phyloP scores from a whole-genome alignment of 1,284 basidiomycete genomes.

The Fomitiporia mediterranea region DNA sequence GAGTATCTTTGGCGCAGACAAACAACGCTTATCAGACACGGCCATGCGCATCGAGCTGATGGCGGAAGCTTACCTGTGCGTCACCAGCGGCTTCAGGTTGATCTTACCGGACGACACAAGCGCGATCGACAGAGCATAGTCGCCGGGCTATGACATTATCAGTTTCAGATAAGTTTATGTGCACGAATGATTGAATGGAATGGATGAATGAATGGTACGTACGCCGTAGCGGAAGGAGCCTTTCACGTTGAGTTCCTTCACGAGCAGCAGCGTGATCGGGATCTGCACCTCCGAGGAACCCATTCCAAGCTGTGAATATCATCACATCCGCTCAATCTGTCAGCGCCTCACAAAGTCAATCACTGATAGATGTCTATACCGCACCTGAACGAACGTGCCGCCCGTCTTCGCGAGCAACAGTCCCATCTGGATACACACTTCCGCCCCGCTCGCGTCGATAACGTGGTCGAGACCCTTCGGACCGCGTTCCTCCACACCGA shows the following conservation, averaged over 20 bases:
- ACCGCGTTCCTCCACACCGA: constrained; percentile 59
- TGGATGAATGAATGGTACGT: constrained; percentile 29
- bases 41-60: neutral
- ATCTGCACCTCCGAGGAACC: constrained; percentile 59
- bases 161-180: constrained; percentile 3
- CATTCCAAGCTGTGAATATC: constrained; percentile 61
- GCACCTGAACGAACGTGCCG: constrained; percentile 67
- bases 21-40: too few species aligned
- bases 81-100: constrained; percentile 84
- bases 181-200: too few species aligned
- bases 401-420: constrained; percentile 69
- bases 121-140: constrained; percentile 82
- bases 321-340: neutral
- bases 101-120: constrained; percentile 77
- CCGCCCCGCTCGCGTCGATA: constrained; percentile 86
- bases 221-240: constrained; percentile 88
- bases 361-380: neutral
- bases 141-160: constrained; percentile 55
- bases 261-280: constrained; percentile 55
- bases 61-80: constrained; percentile 59
- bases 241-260: constrained; percentile 78
- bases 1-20: constrained; percentile 47
- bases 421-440: constrained; percentile 82
- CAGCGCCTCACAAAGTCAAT: neutral
- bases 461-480: constrained; percentile 61